phyloP scores from a whole-genome alignment of 73 alveolate genomes.

The Paramecium biaurelia region DNA sequence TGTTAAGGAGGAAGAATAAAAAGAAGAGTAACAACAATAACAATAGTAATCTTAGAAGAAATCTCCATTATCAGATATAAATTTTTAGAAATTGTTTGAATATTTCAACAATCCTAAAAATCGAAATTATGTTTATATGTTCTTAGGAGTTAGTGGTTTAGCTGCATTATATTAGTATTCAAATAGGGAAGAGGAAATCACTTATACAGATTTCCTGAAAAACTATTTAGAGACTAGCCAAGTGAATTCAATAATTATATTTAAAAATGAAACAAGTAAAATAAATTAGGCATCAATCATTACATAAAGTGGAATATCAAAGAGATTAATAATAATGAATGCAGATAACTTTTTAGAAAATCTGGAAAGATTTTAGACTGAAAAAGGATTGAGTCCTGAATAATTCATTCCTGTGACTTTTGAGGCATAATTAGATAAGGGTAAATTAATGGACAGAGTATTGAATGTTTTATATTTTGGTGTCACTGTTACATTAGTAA shows the following conservation, averaged over 20 bases:
- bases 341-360: slow-evolving; percentile 53
- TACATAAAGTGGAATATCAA: not conserved
- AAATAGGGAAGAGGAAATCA: slow-evolving; percentile 27
- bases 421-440: not conserved
- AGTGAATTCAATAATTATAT: not conserved
- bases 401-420: slow-evolving; percentile 31
- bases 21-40: not conserved
- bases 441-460: slow-evolving; percentile 21
- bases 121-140: slow-evolving; percentile 34
- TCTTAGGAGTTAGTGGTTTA: slow-evolving; percentile 15
- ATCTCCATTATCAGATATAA: not conserved
- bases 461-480: not conserved
- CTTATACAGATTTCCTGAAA: slow-evolving; percentile 27
- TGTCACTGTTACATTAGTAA: not conserved
- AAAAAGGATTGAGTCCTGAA: slow-evolving; percentile 27
- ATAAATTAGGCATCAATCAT: not conserved
- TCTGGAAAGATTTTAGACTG: slow-evolving; percentile 30
- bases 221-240: not conserved
- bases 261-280: not conserved
- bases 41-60: not conserved
- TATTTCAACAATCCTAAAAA: slow-evolving; percentile 32
- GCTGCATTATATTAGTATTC: not conserved
- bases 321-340: not conserved
- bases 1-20: not conserved
- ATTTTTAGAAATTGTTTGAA: slow-evolving; percentile 14